Evolutionary conservation across 164 flowering plant species (phyloP).

Genomic region (Macadamia tetraphylla): DNA sequence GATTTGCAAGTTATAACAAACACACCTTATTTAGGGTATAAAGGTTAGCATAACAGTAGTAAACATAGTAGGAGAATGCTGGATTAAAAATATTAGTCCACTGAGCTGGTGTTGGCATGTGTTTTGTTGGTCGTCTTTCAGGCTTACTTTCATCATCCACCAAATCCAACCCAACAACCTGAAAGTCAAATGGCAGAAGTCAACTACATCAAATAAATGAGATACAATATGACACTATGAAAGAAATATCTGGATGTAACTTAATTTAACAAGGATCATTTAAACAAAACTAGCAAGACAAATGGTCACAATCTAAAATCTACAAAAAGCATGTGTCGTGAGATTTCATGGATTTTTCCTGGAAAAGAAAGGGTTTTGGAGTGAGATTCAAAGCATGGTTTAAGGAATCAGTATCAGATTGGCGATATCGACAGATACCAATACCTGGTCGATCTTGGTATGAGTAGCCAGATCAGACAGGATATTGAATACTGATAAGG

Average conservation of each 20-base stretch:
- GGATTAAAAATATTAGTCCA: conserved; percentile 99
- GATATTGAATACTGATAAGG: no score
- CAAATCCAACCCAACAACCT: conserved; percentile 98
- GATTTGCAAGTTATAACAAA: background rate
- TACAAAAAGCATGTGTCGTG: background rate
- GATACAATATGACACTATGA: background rate
- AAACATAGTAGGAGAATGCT: conserved; percentile 88
- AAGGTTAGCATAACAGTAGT: conserved; percentile 95
- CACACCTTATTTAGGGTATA: conserved; percentile 88
- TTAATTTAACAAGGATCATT: no score
- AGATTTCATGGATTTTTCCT: no score
- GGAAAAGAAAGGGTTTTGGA: no score
- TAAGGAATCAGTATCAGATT: no score
- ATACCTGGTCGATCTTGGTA: no score
- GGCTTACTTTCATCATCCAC: conserved; percentile 99
- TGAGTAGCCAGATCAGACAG: no score
- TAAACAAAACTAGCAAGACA: no score
- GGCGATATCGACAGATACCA: no score
- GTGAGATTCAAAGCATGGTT: no score
- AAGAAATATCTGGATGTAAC: background rate
- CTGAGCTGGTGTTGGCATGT: conserved; percentile 95
- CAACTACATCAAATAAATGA: background rate
- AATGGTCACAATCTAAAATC: background rate
- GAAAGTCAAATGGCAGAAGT: conserved; percentile 11
- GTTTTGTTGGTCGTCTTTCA: conserved; percentile 98